Evolutionary conservation across 805 yeast species (phyloP).

Genomic region (Monosporozyma solicola): DNA sequence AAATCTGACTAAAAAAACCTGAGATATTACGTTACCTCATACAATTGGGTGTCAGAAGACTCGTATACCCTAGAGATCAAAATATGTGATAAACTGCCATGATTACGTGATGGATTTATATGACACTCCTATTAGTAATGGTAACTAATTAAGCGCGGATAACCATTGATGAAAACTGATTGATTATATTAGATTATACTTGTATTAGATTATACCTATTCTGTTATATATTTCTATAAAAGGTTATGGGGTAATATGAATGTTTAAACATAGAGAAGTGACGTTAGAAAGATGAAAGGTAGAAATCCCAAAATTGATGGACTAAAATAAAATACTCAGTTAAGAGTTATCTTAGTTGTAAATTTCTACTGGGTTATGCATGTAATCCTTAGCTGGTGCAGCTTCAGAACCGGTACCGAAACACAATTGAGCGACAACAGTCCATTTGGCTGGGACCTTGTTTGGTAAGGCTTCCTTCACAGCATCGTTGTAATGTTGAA

Average conservation of each 20-base stretch:
- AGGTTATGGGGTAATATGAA: neutral
- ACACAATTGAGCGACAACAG: conserved; percentile 41
- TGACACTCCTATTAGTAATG: too few relatives aligned
- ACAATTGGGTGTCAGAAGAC: neutral
- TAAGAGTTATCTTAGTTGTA: conserved; percentile 12
- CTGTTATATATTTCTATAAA: neutral
- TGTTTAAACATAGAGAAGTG: neutral
- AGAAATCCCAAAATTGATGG: neutral
- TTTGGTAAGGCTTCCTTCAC: conserved; percentile 34
- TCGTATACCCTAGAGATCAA: neutral
- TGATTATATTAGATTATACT: neutral
- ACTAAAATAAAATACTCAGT: neutral
- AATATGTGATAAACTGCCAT: neutral
- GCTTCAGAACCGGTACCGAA: conserved; percentile 38
- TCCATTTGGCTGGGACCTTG: conserved; percentile 36
- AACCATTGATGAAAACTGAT: neutral
- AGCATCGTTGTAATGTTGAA: conserved; percentile 44
- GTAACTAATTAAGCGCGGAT: too few relatives aligned
- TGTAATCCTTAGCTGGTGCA: conserved; percentile 34
- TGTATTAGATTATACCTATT: neutral
- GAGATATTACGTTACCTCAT: neutral
- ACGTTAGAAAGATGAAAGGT: neutral
- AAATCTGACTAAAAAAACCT: neutral
- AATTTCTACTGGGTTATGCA: conserved; percentile 36
- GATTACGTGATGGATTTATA: too few relatives aligned